Base-by-base conservation (phyloP, 2,329 filamentous ascomycete genomes). In the Pleomassaria siparia region DNA sequence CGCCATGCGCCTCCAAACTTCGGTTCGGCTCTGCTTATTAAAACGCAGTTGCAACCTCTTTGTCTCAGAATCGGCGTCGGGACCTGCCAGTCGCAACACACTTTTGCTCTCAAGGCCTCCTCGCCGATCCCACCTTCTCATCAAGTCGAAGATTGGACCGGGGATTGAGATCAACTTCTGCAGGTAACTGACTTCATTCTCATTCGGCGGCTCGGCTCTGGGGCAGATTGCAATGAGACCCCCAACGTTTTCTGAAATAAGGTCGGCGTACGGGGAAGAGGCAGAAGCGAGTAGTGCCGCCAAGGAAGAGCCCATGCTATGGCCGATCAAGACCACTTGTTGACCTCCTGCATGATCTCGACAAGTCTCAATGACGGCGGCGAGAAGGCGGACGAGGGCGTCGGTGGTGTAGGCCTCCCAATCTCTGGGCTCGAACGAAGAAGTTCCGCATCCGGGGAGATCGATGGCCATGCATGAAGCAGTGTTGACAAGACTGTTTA, bases 381-480 rank as follows among this genome's bases (percentile, higher is more conserved):
- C 85, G 12, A 96, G 76, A 10, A 99, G 76, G 56, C 90, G 86
- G 3, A 82, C 83, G 20, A 97, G 76, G 1, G 88, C 84, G 32
- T 90, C 82, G 1, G 86, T 83, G 0, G 83, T 86, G 67, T 97
- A 99, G 7, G 92, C 90, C 35, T 83, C 79, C 85, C 88, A 91
- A 18, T 79, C 70, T 13, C 76, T 82, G 16, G 87, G 86, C 13
- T 80, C 75, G 70, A 92, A 95, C 8, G 80, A 75, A 2, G 92
- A 96, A 18, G 86, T 76, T 24, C 94, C 94, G 60, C 91, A 95
- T 30, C 94, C 94, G 1, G 94, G 92, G 3, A 96, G 78, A 67
- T 99, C 94, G 53, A 97, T 84, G 3, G 90, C 88, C 30, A 95
- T 79, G 67, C 91, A 95, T 40, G 91, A 86, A 11, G 88, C 90